phyloP scores from a whole-genome alignment of 2,329 filamentous ascomycete species.

The Drechslerella dactyloides region DNA sequence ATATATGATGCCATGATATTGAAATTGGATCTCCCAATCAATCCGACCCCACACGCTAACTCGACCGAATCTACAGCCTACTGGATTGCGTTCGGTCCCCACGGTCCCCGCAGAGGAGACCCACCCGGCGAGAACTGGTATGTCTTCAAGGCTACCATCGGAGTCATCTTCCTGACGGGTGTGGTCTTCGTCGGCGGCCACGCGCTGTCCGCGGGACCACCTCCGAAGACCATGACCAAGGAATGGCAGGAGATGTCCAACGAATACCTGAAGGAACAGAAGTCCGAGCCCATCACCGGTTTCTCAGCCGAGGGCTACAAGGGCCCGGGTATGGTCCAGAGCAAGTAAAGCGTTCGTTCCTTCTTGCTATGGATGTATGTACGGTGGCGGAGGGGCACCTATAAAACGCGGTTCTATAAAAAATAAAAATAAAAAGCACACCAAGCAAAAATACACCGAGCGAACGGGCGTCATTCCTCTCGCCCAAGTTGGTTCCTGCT shows the following conservation, averaged over 20 bases:
- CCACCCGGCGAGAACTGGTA: conserved; percentile 85
- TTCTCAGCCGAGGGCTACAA: conserved; percentile 78
- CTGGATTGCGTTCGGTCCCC: conserved; percentile 97
- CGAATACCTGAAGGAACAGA: conserved; percentile 87
- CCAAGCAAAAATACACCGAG: not conserved
- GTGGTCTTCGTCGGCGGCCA: conserved; percentile 72
- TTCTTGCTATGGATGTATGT: not conserved
- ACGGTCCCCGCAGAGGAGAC: conserved; percentile 83
- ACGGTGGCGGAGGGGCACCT: too few relatives aligned
- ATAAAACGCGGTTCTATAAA: not conserved
- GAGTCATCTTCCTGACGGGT: conserved; percentile 71
- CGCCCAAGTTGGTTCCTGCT: not conserved
- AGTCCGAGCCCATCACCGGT: conserved; percentile 84
- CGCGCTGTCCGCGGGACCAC: conserved; percentile 73
- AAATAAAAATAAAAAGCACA: not conserved
- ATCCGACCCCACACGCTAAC: not conserved
- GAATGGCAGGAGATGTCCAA: conserved; percentile 97
- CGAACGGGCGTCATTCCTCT: not conserved
- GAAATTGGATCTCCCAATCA: not conserved
- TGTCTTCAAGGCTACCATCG: conserved; percentile 74
- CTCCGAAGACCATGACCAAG: conserved; percentile 88
- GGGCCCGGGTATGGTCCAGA: conserved; percentile 79
- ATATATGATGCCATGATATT: not conserved
- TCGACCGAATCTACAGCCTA: conserved; percentile 71
- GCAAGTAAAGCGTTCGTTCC: conserved; percentile 28